A percentile compares a stretch with the other conserved stretches of the same genome.
phyloP scores from a whole-genome alignment of 352 stramenopile genomes.

The Phytopythium sindhum region DNA sequence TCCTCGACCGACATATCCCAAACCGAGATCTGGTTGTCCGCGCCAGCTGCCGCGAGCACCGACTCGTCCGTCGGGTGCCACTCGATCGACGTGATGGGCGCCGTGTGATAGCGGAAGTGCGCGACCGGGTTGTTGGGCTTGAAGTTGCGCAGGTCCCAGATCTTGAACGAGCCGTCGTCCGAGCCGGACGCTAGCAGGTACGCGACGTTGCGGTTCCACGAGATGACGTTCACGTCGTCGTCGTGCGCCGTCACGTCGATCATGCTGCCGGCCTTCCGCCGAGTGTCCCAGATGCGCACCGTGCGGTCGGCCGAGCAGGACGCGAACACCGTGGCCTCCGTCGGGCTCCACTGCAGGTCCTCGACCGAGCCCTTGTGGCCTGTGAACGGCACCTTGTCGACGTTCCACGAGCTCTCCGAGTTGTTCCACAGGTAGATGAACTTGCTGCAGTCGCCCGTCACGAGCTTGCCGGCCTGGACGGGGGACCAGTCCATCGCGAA shows the following conservation, averaged over 20 bases:
- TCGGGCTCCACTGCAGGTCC: constrained; percentile 98
- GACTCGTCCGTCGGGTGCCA: constrained; percentile 99
- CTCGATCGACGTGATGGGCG: constrained; percentile 97
- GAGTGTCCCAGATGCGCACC: constrained; percentile 97
- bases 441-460: constrained; percentile 96
- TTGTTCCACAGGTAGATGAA: constrained; percentile 95
- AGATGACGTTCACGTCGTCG: constrained; percentile 98
- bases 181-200: constrained; percentile 97
- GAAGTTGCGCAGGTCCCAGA: constrained; percentile 97
- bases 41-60: constrained; percentile 93
- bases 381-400: constrained; percentile 90
- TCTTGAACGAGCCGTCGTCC: constrained; percentile 97
- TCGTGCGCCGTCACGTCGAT: constrained; percentile 92
- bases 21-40: constrained; percentile 96
- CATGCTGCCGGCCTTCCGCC: constrained; percentile 92
- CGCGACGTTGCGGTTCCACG: constrained; percentile 97
- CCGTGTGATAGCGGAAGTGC: constrained; percentile 95
- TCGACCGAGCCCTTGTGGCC: constrained; percentile 94
- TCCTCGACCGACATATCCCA: constrained; percentile 99
- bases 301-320: constrained; percentile 93
- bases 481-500: constrained; percentile 98
- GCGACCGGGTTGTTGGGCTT: constrained; percentile 87
- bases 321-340: constrained; percentile 95
- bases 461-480: constrained; percentile 86
- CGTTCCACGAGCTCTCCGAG: constrained; percentile 68